Conservation (phyloP, 1,284 basidiomycete species). For the Hymenochaete sp. region DNA sequence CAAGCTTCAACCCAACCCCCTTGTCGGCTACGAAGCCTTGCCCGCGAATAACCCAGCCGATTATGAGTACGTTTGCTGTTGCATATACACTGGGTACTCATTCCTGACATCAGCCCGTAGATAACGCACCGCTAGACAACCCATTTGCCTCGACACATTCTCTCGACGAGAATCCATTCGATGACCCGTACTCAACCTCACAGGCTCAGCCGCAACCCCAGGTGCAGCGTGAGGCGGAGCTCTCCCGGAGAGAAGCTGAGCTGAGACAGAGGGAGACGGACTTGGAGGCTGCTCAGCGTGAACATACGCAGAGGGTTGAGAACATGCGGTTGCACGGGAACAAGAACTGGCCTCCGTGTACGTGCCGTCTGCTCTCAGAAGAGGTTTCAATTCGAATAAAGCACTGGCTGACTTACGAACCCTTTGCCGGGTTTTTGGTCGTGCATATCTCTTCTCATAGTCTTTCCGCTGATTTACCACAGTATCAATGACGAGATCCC, state of each 20-base stretch:
- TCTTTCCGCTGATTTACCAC: constrained; percentile 92
- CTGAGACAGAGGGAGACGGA: constrained; percentile 45
- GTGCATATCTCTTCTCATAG: too few relatives aligned
- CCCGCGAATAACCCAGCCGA: neutral
- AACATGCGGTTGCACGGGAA: constrained; percentile 71
- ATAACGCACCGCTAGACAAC: constrained; percentile 36
- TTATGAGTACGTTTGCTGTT: constrained; percentile 5
- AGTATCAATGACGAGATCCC: constrained; percentile 87
- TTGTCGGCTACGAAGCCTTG: too few relatives aligned
- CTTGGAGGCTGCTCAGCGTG: constrained; percentile 43
- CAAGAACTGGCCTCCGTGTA: constrained; percentile 87
- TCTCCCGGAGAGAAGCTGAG: constrained; percentile 22
- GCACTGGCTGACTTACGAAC: too few relatives aligned
- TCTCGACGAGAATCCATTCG: constrained; percentile 76
- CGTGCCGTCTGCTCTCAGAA: constrained; percentile 27
- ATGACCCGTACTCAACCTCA: constrained; percentile 46
- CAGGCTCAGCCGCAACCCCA: constrained; percentile 9
- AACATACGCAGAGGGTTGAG: constrained; percentile 73
- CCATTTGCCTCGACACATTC: constrained; percentile 79
- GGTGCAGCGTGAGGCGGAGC: constrained; percentile 24
- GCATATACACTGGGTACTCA: neutral
- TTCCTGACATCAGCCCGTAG: neutral
- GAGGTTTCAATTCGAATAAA: too few relatives aligned
- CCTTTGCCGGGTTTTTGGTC: constrained; percentile 6
- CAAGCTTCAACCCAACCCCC: too few relatives aligned